phyloP scores from a whole-genome alignment of 2,329 filamentous ascomycete species.

The Colletotrichum sansevieriae region DNA sequence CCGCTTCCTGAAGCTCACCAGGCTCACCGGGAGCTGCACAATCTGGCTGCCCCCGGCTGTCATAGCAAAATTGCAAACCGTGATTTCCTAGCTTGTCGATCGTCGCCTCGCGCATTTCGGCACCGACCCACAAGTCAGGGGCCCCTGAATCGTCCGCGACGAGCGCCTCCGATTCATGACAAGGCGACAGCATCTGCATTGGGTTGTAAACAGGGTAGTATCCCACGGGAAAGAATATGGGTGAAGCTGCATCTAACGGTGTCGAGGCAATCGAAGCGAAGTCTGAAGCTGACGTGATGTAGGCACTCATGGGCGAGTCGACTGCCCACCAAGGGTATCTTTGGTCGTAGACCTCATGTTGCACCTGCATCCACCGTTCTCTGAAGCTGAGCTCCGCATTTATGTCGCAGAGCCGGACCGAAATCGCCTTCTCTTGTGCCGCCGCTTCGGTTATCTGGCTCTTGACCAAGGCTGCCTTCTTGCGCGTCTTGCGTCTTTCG shows the following conservation, averaged over 20 bases:
- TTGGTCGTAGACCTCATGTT: conserved; percentile 43
- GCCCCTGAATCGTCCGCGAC: too few species aligned
- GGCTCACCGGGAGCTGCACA: background rate
- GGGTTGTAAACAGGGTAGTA: conserved; percentile 26
- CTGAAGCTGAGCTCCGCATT: conserved; percentile 62
- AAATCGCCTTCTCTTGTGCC: conserved; percentile 60
- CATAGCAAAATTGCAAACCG: conserved; percentile 26
- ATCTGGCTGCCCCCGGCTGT: background rate
- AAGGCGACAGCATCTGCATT: background rate
- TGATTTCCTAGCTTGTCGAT: conserved; percentile 25
- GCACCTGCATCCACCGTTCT: conserved; percentile 54
- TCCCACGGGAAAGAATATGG: conserved; percentile 50
- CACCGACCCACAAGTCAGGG: background rate
- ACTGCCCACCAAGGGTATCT: conserved; percentile 17
- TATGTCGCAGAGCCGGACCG: conserved; percentile 62
- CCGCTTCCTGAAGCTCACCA: background rate
- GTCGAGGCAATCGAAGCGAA: conserved; percentile 41
- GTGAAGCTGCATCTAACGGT: conserved; percentile 47
- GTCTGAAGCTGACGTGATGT: conserved; percentile 11
- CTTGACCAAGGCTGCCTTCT: conserved; percentile 57
- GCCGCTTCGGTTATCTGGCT: conserved; percentile 59
- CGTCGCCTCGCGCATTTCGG: background rate
- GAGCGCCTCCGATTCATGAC: background rate
- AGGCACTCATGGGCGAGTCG: conserved; percentile 22
- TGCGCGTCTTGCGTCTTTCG: conserved; percentile 51